Conservation (phyloP, 176 grass and related monocot genomes). For the Aegilops sharonensis region DNA sequence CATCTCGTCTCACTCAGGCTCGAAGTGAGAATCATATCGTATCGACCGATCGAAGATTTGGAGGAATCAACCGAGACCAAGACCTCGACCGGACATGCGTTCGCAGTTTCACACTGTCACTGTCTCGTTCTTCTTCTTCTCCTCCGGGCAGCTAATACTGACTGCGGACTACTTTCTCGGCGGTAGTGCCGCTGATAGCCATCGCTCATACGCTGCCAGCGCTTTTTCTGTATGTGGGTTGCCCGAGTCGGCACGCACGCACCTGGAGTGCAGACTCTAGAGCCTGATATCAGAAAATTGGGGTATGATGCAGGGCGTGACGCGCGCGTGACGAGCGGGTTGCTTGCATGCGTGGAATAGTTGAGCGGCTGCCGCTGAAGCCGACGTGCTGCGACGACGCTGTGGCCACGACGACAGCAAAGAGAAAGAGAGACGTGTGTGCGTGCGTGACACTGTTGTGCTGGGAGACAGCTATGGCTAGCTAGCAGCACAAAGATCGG, state of each 20-base stretch:
- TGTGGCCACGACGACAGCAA: too few species aligned
- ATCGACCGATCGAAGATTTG: slow-evolving; percentile 33
- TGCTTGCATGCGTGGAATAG: background rate
- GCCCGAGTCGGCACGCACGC: background rate
- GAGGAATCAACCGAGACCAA: background rate
- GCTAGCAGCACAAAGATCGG: background rate
- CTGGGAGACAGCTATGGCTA: background rate
- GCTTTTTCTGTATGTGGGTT: too few species aligned
- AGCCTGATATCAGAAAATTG: background rate
- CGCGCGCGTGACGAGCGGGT: background rate
- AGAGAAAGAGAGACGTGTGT: too few species aligned
- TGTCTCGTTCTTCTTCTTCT: background rate
- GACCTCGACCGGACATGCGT: background rate
- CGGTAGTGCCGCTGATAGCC: too few species aligned
- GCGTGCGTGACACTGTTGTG: background rate
- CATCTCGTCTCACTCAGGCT: background rate
- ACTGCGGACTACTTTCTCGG: background rate
- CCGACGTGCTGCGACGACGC: background rate
- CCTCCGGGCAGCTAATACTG: background rate
- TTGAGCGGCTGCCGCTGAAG: background rate
- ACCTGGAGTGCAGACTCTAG: too few species aligned
- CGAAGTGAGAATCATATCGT: slow-evolving; percentile 37
- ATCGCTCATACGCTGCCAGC: too few species aligned
- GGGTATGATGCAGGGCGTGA: background rate
- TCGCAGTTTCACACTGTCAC: slow-evolving; percentile 20